phyloP scores from a whole-genome alignment of 2,329 filamentous ascomycete genomes.

The Orbilia brochopaga region DNA sequence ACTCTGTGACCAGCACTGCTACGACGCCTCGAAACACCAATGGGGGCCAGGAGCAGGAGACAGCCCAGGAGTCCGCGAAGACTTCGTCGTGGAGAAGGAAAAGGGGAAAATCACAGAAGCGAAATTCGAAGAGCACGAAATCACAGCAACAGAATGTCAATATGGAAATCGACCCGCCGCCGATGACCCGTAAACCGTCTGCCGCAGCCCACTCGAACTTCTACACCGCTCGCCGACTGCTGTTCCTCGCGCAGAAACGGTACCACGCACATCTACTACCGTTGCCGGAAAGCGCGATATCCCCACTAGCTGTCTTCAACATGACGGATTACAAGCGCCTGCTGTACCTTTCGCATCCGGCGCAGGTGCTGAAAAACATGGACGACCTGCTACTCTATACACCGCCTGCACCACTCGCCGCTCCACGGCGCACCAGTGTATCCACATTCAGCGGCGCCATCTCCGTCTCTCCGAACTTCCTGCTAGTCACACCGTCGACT shows the following conservation, averaged over 20 bases:
- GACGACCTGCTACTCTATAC: conserved; percentile 51
- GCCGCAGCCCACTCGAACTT: conserved; percentile 15
- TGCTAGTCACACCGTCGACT: conserved; percentile 49
- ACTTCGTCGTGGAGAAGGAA: neutral
- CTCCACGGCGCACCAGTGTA: neutral
- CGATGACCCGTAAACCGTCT: conserved; percentile 2
- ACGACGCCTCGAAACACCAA: neutral
- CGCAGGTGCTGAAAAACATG: conserved; percentile 50
- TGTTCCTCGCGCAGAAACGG: conserved; percentile 50
- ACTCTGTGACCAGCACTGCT: conserved; percentile 10
- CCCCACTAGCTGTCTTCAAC: conserved; percentile 45
- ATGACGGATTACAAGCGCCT: conserved; percentile 51
- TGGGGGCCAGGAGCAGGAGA: conserved; percentile 7
- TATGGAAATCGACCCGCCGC: conserved; percentile 21
- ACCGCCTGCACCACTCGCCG: conserved; percentile 30
- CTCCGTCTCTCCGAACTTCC: conserved; percentile 36
- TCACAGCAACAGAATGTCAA: too few relatives aligned
- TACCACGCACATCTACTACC: conserved; percentile 36
- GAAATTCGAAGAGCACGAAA: neutral
- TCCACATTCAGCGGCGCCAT: neutral
- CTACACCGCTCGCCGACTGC: conserved; percentile 51
- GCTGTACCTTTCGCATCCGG: conserved; percentile 49
- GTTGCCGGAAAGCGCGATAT: conserved; percentile 16
- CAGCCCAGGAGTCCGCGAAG: neutral
- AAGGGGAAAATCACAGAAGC: neutral